phyloP scores from a whole-genome alignment of 164 flowering plant genomes.

The grape (Vitis vinifera) region ASM3070453v1 NC_081818.1:26512001-26512500 shows the following conservation, averaged over 20 bases:
- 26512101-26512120: too few species aligned
- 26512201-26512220: neutral
- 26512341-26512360: neutral
- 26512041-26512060: too few species aligned
- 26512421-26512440: neutral
- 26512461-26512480: neutral
- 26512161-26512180: neutral
- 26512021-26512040: too few species aligned
- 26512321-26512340: neutral
- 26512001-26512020: too few species aligned
- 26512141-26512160: too few species aligned
- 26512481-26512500: slow-evolving; percentile 52
- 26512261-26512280: neutral
- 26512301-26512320: neutral
- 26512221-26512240: neutral
- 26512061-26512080: too few species aligned
- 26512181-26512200: neutral
- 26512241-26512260: too few species aligned
- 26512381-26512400: neutral
- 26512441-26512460: neutral
- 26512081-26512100: too few species aligned
- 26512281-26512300: neutral
- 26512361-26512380: neutral
- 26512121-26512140: too few species aligned
- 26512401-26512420: neutral